phyloP scores from a whole-genome alignment of 2,329 filamentous ascomycete species.

The Colletotrichum gigasporum region DNA sequence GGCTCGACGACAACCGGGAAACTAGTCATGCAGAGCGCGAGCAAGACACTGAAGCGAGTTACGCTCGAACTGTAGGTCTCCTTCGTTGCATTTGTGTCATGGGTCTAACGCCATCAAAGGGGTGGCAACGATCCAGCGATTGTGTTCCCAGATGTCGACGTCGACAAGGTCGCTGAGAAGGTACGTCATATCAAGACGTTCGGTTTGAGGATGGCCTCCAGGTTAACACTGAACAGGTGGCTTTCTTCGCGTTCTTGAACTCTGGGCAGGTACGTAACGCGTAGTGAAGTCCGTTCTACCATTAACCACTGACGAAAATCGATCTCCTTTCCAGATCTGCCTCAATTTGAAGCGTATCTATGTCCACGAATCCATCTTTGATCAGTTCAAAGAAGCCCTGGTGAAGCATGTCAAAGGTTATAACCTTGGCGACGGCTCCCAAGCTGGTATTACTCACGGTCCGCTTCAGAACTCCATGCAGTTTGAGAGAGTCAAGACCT shows the following conservation, averaged over 20 bases:
- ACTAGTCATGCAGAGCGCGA: slow-evolving; percentile 64
- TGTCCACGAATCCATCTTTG: slow-evolving; percentile 18
- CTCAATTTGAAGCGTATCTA: slow-evolving; percentile 37
- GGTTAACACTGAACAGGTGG: neutral
- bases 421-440: slow-evolving; percentile 55
- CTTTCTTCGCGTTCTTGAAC: slow-evolving; percentile 10
- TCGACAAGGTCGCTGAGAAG: slow-evolving; percentile 45
- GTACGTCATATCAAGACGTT: slow-evolving; percentile 31
- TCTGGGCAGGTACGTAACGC: neutral
- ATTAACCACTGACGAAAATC: too few species aligned
- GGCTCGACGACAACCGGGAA: slow-evolving; percentile 69
- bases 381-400: slow-evolving; percentile 6
- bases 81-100: slow-evolving; percentile 8
- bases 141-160: slow-evolving; percentile 65
- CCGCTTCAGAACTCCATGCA: slow-evolving; percentile 74
- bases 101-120: slow-evolving; percentile 12
- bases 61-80: slow-evolving; percentile 61
- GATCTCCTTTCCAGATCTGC: slow-evolving; percentile 4
- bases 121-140: slow-evolving; percentile 70
- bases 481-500: slow-evolving; percentile 42
- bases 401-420: slow-evolving; percentile 38
- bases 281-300: too few species aligned
- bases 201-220: too few species aligned
- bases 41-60: slow-evolving; percentile 67
- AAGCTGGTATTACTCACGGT: slow-evolving; percentile 46